Evolutionary conservation across 306 rosid genomes (phyloP), one percentile per base, ranked within the genome.

Genomic region (Vigna trinervia): DNA sequence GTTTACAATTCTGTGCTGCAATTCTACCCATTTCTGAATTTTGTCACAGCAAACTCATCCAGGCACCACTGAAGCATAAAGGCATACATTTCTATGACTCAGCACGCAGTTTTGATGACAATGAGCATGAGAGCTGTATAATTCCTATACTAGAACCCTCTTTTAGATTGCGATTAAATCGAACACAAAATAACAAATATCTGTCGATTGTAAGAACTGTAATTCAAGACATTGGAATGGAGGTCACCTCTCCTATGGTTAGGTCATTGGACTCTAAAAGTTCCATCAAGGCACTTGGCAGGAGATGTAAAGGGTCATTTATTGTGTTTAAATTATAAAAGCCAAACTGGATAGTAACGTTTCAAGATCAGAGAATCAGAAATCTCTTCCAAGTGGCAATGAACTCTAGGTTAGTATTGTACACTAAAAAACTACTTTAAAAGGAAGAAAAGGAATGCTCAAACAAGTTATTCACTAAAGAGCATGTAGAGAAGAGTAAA

Each of bases 401-500:
- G 39, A 62, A 64, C 59, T 52, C 23, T 3, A n/a, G 41, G 56
- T 61, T 9, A 22, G 39, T 28, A 70, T 36, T 50, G 53, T 60
- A 65, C 50, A 28, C 67, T 12, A n/a, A 12, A 69, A 69, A 75
- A 41, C 76, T 58, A 47, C 72, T 71, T 68, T 20, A 68, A 22
- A 59, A 48, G 71, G 66, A 81, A 59, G 80, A 57, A 46, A 69
- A 80, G 34, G 54, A 78, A 59, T 19, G 57, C 57, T 61, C 57
- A 52, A 47, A 53, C 56, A 51, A 69, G 38, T 38, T 51, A 38
- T 36, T 70, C n/a, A 79, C 17, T 51, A 22, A 68, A 60, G 34
- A 34, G 58, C 72, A 26, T 30, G 43, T 26, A 12, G 48, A 61
- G 57, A 75, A 64, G 58, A 17, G 47, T 30, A 32, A 41, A 53